Base-by-base conservation (phyloP, 1,139 yeast species). In the Suhomyces guaymorum region DNA sequence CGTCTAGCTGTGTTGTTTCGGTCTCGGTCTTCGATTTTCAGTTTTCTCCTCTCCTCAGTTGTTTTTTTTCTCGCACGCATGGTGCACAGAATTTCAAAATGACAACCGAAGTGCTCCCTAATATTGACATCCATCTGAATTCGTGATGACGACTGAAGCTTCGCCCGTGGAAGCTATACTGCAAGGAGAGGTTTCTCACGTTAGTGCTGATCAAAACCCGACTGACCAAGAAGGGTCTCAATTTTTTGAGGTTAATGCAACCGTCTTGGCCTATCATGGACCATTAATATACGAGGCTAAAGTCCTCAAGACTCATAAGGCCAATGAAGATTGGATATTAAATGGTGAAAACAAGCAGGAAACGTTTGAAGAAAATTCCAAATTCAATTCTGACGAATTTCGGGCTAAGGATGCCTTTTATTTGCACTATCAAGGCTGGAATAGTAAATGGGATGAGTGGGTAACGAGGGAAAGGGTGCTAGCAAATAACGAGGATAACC, bases 391-490 rank as follows among this genome's bases (percentile, higher is more conserved):
- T 8, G 62, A 55, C 11, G 72, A 66, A 3, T 53, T 73, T 24
- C 51, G 50, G 22, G 58, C 56, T 18, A 51, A 62, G 34, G 57
- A 66, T 37, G 71, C 80, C 38, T 90, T 78, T 58, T 81, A 70
- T 46, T 78, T 92, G 7, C 98, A 92, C 55, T 92, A 92, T 61
- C 86, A 82, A 51, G 97, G 98, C 2, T 92, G 98, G 98, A 92
- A 89, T 52, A 63, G 82, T 14, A 82, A 90, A 44, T 90, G 97
- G 97, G 97, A 92, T 56, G 98, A 92, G 57, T 92, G 98, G 98
- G 95, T 92, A 1, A 74, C 78, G 1, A 60, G 63, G 7, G 82
- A 78, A 32, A 66, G 97, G 26, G 74, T 90, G 8, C 64, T 87
- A 54, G 82, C 78, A 45, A 70, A 73, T 54, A 85, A 74, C 33